Evolutionary conservation across 1,284 basidiomycete genomes (phyloP).

Genomic region (Ustilago crameri): DNA sequence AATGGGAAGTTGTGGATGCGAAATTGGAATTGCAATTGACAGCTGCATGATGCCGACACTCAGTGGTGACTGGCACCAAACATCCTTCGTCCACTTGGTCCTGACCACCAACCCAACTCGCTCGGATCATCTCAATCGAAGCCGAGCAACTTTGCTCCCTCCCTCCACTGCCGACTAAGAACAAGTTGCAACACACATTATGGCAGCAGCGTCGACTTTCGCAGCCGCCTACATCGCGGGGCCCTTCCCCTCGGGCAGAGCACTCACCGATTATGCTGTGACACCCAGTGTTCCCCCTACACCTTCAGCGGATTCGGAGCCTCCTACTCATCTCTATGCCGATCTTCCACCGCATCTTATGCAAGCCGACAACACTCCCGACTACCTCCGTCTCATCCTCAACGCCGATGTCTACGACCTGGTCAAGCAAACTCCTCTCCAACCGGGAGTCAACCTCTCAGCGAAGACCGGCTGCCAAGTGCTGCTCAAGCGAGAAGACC

Average conservation of each 20-base stretch:
- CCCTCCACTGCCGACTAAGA: neutral
- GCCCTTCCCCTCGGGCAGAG: conserved; percentile 44
- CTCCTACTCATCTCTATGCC: conserved; percentile 71
- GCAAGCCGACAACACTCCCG: conserved; percentile 79
- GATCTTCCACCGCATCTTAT: conserved; percentile 77
- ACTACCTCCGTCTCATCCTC: conserved; percentile 92
- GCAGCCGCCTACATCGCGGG: conserved; percentile 40
- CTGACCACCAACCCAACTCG: neutral
- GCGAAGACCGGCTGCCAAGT: conserved; percentile 89
- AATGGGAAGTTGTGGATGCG: no score
- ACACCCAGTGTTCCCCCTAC: conserved; percentile 31
- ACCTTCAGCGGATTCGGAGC: conserved; percentile 18
- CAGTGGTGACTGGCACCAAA: neutral
- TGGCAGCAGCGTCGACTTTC: conserved; percentile 13
- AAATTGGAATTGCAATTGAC: no score
- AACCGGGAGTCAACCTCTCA: conserved; percentile 86
- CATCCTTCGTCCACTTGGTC: neutral
- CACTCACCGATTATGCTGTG: conserved; percentile 36
- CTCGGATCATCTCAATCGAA: neutral
- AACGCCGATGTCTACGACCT: conserved; percentile 94
- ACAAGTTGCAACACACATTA: neutral
- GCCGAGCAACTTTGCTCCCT: neutral
- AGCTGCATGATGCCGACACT: no score
- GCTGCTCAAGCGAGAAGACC: conserved; percentile 92
- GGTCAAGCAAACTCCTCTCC: conserved; percentile 89